Evolutionary conservation across 352 stramenopile species (phyloP).

Genomic region (Globisporangium abappressorium): DNA sequence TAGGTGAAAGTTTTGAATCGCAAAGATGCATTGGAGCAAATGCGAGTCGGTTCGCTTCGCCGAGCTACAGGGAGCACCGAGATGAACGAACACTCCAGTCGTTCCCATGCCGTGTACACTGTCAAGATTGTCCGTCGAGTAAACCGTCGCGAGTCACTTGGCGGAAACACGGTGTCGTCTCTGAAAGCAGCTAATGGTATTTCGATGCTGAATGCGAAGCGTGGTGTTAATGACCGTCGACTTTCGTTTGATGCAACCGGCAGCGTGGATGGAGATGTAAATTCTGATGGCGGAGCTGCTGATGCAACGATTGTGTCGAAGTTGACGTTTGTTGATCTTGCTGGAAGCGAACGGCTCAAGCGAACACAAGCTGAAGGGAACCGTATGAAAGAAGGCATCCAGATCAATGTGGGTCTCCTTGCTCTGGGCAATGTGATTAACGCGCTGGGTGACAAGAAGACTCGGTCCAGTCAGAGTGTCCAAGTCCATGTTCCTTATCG

Average conservation of each 20-base stretch:
- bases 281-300: constrained; percentile 21
- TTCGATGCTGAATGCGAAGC: constrained; percentile 13
- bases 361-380: constrained; percentile 80
- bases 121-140: constrained; percentile 76
- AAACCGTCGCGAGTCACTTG: constrained; percentile 24
- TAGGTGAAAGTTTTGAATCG: constrained; percentile 57
- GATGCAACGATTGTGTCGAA: constrained; percentile 66
- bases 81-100: constrained; percentile 88
- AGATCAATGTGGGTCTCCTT: constrained; percentile 85
- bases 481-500: constrained; percentile 77
- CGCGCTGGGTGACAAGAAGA: constrained; percentile 72
- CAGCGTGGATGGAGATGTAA: constrained; percentile 7
- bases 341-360: constrained; percentile 84
- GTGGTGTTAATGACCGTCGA: constrained; percentile 15
- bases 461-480: constrained; percentile 24
- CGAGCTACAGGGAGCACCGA: constrained; percentile 82
- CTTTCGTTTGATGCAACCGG: constrained; percentile 16
- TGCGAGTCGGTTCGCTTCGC: constrained; percentile 65
- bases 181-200: constrained; percentile 9
- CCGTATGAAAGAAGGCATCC: constrained; percentile 88
- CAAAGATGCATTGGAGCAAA: constrained; percentile 72
- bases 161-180: constrained; percentile 8
- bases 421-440: constrained; percentile 88
- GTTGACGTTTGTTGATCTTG: constrained; percentile 86
- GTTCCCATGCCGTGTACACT: constrained; percentile 84